Percentiles rank a stretch among this genome's conserved stretches.
Evolutionary conservation across 768 basidiomycete species (phyloP).

Genomic region (Russula lepida): DNA sequence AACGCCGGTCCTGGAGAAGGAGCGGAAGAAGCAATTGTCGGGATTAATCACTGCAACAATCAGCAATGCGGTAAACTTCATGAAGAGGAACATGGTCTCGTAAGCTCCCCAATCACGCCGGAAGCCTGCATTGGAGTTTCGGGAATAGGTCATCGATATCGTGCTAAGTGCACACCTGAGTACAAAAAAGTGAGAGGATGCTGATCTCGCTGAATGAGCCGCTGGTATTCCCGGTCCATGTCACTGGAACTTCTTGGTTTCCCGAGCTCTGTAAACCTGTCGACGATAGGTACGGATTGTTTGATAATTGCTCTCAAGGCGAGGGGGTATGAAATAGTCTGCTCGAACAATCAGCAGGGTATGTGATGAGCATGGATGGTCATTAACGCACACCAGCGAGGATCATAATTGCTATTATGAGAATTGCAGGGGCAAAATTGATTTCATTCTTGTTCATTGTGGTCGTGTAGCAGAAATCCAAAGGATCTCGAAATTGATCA

Average conservation of each 20-base stretch:
- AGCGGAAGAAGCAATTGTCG: slow-evolving; percentile 66
- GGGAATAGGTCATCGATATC: neutral
- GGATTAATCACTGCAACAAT: slow-evolving; percentile 59
- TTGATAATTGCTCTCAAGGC: slow-evolving; percentile 48
- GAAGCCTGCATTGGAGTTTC: slow-evolving; percentile 39
- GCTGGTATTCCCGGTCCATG: slow-evolving; percentile 63
- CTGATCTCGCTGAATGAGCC: slow-evolving; percentile 50
- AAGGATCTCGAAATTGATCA: slow-evolving; percentile 46
- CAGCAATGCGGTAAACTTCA: slow-evolving; percentile 60
- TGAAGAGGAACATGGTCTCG: slow-evolving; percentile 54
- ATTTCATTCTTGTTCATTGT: slow-evolving; percentile 63
- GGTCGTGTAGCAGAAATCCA: slow-evolving; percentile 75
- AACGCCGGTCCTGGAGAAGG: slow-evolving; percentile 40
- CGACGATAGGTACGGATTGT: slow-evolving; percentile 53
- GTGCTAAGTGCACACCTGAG: slow-evolving; percentile 37
- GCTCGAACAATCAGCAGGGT: slow-evolving; percentile 29
- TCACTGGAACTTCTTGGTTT: slow-evolving; percentile 45
- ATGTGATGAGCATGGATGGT: neutral
- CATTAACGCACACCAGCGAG: slow-evolving; percentile 40
- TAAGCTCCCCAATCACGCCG: slow-evolving; percentile 63
- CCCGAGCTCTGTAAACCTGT: slow-evolving; percentile 65
- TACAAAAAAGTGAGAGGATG: slow-evolving; percentile 70
- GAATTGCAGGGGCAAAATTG: slow-evolving; percentile 57
- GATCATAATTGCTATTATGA: slow-evolving; percentile 48
- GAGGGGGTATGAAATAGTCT: slow-evolving; percentile 65